phyloP scores from a whole-genome alignment of 2,329 filamentous ascomycete genomes.

The Paraphoma chrysanthemicola region DNA sequence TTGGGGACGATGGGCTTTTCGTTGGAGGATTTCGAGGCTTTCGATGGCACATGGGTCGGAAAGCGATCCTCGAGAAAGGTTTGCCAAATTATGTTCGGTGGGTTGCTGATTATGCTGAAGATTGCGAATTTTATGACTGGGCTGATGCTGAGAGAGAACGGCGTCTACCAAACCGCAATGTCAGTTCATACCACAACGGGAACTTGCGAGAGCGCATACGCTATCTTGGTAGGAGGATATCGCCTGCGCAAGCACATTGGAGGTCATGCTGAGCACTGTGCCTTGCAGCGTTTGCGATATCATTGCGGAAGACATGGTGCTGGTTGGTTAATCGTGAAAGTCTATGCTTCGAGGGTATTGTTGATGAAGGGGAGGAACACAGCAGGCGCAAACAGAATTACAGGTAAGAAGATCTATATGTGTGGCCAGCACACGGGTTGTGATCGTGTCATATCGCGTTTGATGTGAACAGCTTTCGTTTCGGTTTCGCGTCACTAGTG shows the following conservation, averaged over 20 bases:
- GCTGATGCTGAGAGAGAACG: constrained; percentile 68
- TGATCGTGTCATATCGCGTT: constrained; percentile 5
- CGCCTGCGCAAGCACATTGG: constrained; percentile 76
- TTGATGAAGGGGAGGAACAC: neutral
- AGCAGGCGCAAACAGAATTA: neutral
- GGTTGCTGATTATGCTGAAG: constrained; percentile 75
- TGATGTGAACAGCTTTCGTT: neutral
- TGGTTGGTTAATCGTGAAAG: neutral
- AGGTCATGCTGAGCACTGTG: constrained; percentile 68
- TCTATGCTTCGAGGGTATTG: neutral
- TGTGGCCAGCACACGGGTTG: constrained; percentile 1
- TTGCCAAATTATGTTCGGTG: constrained; percentile 90
- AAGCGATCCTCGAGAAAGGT: constrained; percentile 76
- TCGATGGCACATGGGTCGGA: constrained; percentile 62
- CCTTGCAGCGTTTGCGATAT: constrained; percentile 63
- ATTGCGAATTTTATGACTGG: constrained; percentile 79
- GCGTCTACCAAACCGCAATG: constrained; percentile 51
- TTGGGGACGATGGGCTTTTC: constrained; percentile 38
- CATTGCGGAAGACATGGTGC: constrained; percentile 38
- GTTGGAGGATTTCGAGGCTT: constrained; percentile 25
- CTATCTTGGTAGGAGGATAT: constrained; percentile 68
- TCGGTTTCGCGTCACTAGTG: neutral
- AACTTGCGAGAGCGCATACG: constrained; percentile 50
- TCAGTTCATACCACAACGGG: neutral
- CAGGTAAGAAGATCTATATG: neutral